These are phyloP conservation scores for Pyronema domesticum DNA, from an alignment of 495 filamentous ascomycete genomes.

Conservation along the genomic window DNA sequence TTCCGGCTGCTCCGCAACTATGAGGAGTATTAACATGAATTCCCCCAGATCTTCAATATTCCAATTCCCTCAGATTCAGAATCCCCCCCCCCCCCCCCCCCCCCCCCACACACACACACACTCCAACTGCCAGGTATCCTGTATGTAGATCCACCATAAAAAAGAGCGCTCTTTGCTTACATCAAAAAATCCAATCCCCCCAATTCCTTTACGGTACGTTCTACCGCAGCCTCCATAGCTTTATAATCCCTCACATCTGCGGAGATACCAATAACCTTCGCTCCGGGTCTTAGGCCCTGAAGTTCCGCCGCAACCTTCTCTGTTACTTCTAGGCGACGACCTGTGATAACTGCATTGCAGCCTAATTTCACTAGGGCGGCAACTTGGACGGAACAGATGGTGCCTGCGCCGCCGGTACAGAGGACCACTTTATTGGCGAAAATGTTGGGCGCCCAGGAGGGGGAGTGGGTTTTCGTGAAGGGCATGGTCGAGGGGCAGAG, in stretches of 20 bases:
- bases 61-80: too few species aligned
- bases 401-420: constrained; percentile 85
- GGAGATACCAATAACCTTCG: constrained; percentile 73
- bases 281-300: constrained; percentile 51
- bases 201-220: constrained; percentile 60
- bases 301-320: constrained; percentile 63
- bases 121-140: too few species aligned
- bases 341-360: constrained; percentile 83
- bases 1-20: constrained; percentile 86
- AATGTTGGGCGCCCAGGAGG: constrained; percentile 26
- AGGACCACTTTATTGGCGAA: constrained; percentile 66
- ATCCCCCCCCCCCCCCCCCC: too few species aligned
- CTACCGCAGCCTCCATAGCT: constrained; percentile 48
- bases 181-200: constrained; percentile 88
- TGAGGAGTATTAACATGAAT: not conserved
- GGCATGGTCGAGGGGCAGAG: not conserved
- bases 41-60: too few species aligned
- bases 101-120: too few species aligned
- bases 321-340: constrained; percentile 79
- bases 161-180: constrained; percentile 34
- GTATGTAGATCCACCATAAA: not conserved
- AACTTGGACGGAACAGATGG: constrained; percentile 87
- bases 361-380: constrained; percentile 78
- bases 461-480: not conserved
- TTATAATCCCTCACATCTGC: constrained; percentile 50